Base-by-base conservation (phyloP, 148 eudicot genomes). In the Silene latifolia region DNA sequence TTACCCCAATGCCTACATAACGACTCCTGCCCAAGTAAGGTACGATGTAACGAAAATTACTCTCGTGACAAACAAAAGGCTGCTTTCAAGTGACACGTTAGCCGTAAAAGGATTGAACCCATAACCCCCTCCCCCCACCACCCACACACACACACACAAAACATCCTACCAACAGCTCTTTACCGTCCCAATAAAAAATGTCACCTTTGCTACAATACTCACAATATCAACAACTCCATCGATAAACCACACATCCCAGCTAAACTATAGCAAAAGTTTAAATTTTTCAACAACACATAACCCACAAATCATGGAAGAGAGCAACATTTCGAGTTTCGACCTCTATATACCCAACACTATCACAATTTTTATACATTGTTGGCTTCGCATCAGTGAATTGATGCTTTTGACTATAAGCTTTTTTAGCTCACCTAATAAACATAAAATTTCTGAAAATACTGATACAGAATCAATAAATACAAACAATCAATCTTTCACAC, bases 181-280 rank as follows among this genome's bases (percentile, higher is more conserved):
- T n/a, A n/a, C n/a, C n/a, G n/a, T n/a, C n/a, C n/a, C n/a, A n/a
- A n/a, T n/a, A n/a, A n/a, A n/a, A n/a, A n/a, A n/a, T n/a, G n/a
- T n/a, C n/a, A 66, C 6, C 4, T 32, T 15, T 66, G 47, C 12
- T 44, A 67, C 71, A 44, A 67, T 68, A 15, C 71, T 46, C 54
- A 11, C 71, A 20, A 4, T 21, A 46, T 32, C 9, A 20, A 19
- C 5, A 0, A 0, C 57, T 4, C 72, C 46, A 46, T 68, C 10
- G 29, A 12, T 9, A 46, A 46, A 69, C 72, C 58, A 69, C 4
- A 66, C 69, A 66, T n/a, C 17, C 69, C 48, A 25, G 13, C 17
- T 62, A 62, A 62, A 62, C 35, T 23, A 21, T 62, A 62, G 35
- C 66, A 62, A 62, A 62, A 66, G 48, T 18, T 65, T 12, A 13